Conservation (phyloP, 1,284 basidiomycete species). For the Moesziomyces sp. region DNA sequence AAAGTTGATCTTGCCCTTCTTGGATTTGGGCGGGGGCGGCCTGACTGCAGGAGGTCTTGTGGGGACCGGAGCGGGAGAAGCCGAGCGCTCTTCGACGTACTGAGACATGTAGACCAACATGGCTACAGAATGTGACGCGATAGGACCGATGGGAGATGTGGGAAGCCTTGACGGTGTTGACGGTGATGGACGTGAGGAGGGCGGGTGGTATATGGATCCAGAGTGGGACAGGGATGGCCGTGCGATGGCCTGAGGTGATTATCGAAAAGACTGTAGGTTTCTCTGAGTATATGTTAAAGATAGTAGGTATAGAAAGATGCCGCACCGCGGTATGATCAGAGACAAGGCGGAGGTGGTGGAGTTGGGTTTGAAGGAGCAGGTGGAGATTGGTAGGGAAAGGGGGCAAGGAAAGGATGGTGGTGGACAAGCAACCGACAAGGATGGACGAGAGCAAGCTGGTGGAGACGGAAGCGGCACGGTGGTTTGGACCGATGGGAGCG, state of each 20-base stretch:
- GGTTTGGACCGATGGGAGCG: not conserved
- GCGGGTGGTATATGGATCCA: not conserved
- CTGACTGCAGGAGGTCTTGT: constrained; percentile 2
- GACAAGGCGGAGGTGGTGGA: not conserved
- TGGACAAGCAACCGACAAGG: not conserved
- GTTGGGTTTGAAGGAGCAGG: not conserved
- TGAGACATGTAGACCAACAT: constrained; percentile 44
- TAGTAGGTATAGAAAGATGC: not conserved
- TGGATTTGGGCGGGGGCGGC: constrained; percentile 23
- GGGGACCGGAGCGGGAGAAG: constrained; percentile 10
- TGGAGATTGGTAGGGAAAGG: constrained; percentile 2
- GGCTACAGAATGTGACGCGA: not conserved
- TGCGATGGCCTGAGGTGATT: too few relatives aligned
- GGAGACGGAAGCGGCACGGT: not conserved
- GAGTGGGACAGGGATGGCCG: not conserved
- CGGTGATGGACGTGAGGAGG: not conserved
- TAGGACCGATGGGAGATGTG: not conserved
- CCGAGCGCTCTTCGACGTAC: constrained; percentile 30
- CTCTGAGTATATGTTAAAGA: not conserved
- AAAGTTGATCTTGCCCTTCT: constrained; percentile 60
- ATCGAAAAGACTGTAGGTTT: not conserved
- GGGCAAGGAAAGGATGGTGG: constrained; percentile 3
- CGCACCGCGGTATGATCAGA: not conserved
- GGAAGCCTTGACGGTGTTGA: not conserved
- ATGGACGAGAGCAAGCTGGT: not conserved